These are phyloP conservation scores for Mikania micrantha DNA, from an alignment of 129 eudicot genomes.

Conservation along the genomic window DNA sequence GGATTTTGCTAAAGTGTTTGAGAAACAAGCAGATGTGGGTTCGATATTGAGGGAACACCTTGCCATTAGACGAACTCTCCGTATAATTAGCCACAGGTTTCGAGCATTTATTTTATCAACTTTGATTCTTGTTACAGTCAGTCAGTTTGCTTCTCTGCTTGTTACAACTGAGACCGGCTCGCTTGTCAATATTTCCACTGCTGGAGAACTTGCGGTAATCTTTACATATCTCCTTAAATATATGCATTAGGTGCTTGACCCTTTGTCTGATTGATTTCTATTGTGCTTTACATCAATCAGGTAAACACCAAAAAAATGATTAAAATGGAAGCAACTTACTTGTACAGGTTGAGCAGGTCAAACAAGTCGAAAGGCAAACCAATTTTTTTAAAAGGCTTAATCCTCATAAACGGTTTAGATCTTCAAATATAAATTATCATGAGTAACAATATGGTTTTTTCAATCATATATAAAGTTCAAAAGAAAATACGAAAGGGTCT, in stretches of 20 bases:
- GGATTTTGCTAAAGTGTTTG: slow-evolving; percentile 69
- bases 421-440: too few species aligned
- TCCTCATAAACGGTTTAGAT: too few species aligned
- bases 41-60: slow-evolving; percentile 63
- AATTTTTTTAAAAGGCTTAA: background rate
- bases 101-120: slow-evolving; percentile 57
- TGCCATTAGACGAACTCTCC: slow-evolving; percentile 61
- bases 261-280: too few species aligned
- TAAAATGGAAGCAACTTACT: too few species aligned
- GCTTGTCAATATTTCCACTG: slow-evolving; percentile 48
- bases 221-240: background rate
- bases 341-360: too few species aligned
- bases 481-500: too few species aligned
- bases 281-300: too few species aligned
- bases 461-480: too few species aligned
- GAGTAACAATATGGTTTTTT: too few species aligned
- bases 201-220: slow-evolving; percentile 87
- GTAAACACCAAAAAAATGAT: too few species aligned
- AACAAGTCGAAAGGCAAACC: too few species aligned
- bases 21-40: slow-evolving; percentile 61
- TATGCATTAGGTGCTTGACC: background rate
- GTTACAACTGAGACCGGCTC: slow-evolving; percentile 56
- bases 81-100: slow-evolving; percentile 85
- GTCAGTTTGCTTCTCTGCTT: slow-evolving; percentile 74
- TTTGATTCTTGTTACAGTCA: slow-evolving; percentile 61